Evolutionary conservation across 495 filamentous ascomycete species (phyloP), one percentile per base, ranked within the genome.

Genomic region (Aspergillus asperescens): DNA sequence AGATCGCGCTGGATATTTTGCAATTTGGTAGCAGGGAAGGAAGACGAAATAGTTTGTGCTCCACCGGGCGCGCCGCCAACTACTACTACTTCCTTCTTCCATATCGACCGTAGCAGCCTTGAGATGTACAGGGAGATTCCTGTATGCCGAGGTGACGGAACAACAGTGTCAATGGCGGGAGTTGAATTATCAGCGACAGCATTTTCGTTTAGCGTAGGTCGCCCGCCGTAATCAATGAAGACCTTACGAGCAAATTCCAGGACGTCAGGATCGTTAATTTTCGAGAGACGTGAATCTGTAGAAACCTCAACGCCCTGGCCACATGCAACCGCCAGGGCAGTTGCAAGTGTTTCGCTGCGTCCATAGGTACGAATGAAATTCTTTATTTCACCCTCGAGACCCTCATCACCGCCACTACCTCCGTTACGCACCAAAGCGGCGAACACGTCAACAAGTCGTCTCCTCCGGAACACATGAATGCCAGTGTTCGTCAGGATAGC

Each of bases 251-350:
- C 93, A 39, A 82, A 79, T 57, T 93, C 89, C 18, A 92, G 72
- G 18, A 95, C 85, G 31, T 87, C 78, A 1, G 87, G 85, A 60
- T 96, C 93, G n/a, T 80, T 84, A 45, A 89, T 78, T 46, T 76
- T 77, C 0, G 81, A 77, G 0, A 89, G 73, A 42, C 88, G 81
- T 20, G 80, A 76, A 48, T 89, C 86, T 0, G 83, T 76, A 0
- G 82, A 81, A 38, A 90, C 77, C 58, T 92, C 89, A 19, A 84
- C 79, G 15, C 88, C 90, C 64, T 95, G 89, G 10, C 92, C 90
- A 64, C 93, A 99, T 12, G 90, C 90, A n/a, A 97, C 93, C 7
- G 94, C 94, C 18, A 99, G 76, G 8, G 94, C 89, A 47, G 90
- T 91, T 0, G 94, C 89, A 55, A 89, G 81, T 0, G 85, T 89